A percentile compares a stretch with the other conserved stretches of the same genome.
phyloP scores from a whole-genome alignment of 1,284 basidiomycete genomes.

The Ceratobasidium papillatum region DNA sequence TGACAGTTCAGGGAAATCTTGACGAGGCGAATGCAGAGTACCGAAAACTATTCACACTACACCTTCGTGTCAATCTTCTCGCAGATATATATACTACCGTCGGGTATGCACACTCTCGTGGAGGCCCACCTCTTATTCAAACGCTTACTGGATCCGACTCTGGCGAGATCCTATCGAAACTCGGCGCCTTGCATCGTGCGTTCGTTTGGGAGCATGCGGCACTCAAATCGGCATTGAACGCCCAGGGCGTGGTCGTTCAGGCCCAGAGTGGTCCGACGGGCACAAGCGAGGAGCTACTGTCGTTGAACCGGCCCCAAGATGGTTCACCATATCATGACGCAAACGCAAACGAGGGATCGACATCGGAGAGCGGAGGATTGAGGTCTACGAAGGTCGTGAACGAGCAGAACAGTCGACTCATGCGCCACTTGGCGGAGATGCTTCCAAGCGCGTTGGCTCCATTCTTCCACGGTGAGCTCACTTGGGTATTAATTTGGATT shows the following conservation, averaged over 20 bases:
- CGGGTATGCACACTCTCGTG: conserved; percentile 82
- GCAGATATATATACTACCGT: conserved; percentile 91
- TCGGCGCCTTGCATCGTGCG: conserved; percentile 86
- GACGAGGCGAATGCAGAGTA: conserved; percentile 71
- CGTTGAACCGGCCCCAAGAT: conserved; percentile 37
- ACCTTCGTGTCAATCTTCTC: conserved; percentile 83
- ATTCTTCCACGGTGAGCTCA: conserved; percentile 85
- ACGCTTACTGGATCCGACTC: conserved; percentile 72
- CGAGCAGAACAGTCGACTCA: conserved; percentile 75
- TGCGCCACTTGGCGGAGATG: conserved; percentile 74
- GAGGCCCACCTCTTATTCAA: conserved; percentile 78
- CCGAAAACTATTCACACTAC: conserved; percentile 78
- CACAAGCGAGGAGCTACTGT: conserved; percentile 26
- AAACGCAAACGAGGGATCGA: conserved; percentile 45
- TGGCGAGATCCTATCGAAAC: conserved; percentile 71
- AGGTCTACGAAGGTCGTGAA: conserved; percentile 45
- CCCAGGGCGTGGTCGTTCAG: conserved; percentile 36
- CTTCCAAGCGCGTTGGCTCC: conserved; percentile 80
- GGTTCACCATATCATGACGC: conserved; percentile 24
- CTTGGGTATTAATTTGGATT: background rate
- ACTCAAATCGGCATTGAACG: conserved; percentile 67
- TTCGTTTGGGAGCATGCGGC: conserved; percentile 87
- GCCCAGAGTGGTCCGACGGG: conserved; percentile 13
- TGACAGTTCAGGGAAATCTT: conserved; percentile 58
- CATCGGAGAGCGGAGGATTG: conserved; percentile 58